phyloP scores from a whole-genome alignment of 441 rosid species.

The Syzygium syzygioides region DNA sequence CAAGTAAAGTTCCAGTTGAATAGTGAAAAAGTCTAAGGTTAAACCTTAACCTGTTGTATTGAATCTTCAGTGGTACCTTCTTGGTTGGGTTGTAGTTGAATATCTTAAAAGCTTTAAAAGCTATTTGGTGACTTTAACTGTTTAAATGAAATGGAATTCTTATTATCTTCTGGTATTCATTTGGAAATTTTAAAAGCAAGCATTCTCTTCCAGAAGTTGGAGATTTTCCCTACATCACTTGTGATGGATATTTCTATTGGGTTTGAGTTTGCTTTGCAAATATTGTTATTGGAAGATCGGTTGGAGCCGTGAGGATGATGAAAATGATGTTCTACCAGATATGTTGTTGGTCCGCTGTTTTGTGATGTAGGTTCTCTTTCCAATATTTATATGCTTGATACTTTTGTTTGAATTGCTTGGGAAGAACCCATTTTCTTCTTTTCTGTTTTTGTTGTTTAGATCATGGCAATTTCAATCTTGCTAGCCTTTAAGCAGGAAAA shows the following conservation, averaged over 20 bases:
- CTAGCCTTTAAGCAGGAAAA: background rate
- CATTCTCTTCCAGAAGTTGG: background rate
- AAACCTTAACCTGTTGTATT: background rate
- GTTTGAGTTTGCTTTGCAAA: background rate
- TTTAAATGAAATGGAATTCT: background rate
- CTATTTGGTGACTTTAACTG: background rate
- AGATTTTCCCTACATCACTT: background rate
- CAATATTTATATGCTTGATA: background rate
- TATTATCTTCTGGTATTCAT: background rate
- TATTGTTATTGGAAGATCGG: background rate
- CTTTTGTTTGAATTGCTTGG: background rate
- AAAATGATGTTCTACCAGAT: background rate
- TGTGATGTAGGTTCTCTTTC: background rate
- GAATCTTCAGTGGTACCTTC: background rate
- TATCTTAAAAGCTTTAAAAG: background rate
- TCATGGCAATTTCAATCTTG: background rate
- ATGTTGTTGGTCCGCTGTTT: background rate
- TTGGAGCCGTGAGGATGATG: background rate
- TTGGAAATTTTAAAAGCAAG: background rate
- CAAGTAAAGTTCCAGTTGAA: background rate
- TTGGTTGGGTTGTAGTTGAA: background rate
- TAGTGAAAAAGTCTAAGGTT: background rate
- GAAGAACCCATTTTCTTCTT: background rate
- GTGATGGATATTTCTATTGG: background rate
- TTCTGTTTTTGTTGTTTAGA: background rate